Base-by-base conservation (phyloP, 106 monocot species). In the Acorus gramineus region DNA sequence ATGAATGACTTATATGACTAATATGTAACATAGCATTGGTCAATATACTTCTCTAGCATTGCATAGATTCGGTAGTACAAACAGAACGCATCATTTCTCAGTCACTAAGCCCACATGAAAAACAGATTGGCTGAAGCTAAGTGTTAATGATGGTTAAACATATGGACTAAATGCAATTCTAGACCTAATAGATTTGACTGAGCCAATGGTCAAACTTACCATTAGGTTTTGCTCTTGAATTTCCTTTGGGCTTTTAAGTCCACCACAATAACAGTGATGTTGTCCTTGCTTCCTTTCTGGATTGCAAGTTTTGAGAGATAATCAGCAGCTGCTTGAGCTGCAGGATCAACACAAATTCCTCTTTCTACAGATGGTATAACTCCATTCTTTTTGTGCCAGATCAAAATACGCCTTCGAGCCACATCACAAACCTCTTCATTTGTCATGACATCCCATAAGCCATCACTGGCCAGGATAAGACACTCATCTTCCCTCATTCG, bases 271-370 rank as follows among this genome's bases (percentile, higher is more conserved):
- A 90, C 75, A 2, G 80, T 75, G 58, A 90, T 80, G 46, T 90
- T 86, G 11, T 90, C 90, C 58, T 77, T 78, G 75, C 86, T 86
- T 13, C 83, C 82, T 50, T 76, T 85, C 57, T 76, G 85, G 4
- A 73, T 53, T 56, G 85, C 86, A 57, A 90, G 80, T 46, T 71
- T 80, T 0, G 74, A 63, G 8, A 90, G 78, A 66, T 78, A 83
- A 3, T 86, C 86, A 0, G 86, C 90, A 61, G 85, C 90, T 49
- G 75, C 80, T 56, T 90, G 82, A 44, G 90, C 80, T 2, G 90
- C 85, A 47, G 80, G 77, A 64, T 85, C 80, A 44, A 58, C 61
- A 11, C 8, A 63, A 6, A 65, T 65, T 14, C 82, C 77, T 12
- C 68, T 67, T 42, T 60, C 60, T 3, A 60, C 7, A 4, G 67